These are phyloP conservation scores for Chlorella vulgaris DNA, from an alignment of 139 green algal genomes.

Conservation along the genomic window DNA sequence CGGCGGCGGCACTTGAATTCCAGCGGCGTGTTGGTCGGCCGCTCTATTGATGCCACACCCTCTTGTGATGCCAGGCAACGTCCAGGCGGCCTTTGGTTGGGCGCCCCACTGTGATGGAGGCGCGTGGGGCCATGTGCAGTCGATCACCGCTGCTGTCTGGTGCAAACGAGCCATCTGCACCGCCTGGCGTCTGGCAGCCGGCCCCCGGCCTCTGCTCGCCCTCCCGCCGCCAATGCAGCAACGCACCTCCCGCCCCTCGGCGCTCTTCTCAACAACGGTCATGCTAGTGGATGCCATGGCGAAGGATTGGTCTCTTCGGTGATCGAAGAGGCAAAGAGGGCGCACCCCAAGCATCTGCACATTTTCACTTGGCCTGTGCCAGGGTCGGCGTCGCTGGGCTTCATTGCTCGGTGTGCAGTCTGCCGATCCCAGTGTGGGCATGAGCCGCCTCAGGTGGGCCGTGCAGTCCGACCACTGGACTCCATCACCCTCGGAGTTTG, in stretches of 20 bases:
- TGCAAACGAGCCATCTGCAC: background rate
- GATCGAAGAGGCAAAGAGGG: background rate
- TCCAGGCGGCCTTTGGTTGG: too few relatives aligned
- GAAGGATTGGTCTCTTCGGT: background rate
- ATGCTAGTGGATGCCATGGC: conserved; percentile 42
- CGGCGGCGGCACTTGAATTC: background rate
- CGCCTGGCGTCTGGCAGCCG: background rate
- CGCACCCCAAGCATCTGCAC: background rate
- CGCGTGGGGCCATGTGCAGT: background rate
- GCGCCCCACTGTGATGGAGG: too few relatives aligned
- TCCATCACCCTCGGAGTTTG: conserved; percentile 34
- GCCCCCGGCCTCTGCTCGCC: background rate
- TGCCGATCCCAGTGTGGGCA: too few relatives aligned
- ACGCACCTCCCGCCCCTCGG: conserved; percentile 42
- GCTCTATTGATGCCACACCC: background rate
- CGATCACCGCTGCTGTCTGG: background rate
- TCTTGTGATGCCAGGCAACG: too few relatives aligned
- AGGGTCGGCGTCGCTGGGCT: background rate
- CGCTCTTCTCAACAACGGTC: conserved; percentile 46
- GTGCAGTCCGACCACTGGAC: conserved; percentile 48
- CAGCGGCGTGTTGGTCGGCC: background rate
- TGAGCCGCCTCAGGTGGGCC: conserved; percentile 45
- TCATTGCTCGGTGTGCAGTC: too few relatives aligned
- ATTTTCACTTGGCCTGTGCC: background rate
- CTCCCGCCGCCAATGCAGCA: background rate